Evolutionary conservation across 129 eudicot genomes (phyloP).

Genomic region (Lactuca sativa): DNA sequence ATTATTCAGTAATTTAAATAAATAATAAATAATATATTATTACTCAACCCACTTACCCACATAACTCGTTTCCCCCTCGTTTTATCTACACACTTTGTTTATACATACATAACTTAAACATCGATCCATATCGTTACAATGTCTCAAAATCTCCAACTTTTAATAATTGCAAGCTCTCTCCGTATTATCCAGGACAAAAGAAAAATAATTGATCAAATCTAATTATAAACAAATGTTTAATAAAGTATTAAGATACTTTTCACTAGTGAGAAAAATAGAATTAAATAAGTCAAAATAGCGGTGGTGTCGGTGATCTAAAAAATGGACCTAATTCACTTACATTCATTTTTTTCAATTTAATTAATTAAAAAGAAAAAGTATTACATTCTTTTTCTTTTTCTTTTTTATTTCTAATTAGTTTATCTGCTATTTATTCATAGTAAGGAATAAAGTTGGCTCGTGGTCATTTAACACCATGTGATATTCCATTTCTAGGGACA

Average conservation of each 20-base stretch:
- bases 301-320: slow-evolving; percentile 37
- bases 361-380: neutral
- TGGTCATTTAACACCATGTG: slow-evolving; percentile 32
- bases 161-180: neutral
- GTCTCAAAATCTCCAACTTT: neutral
- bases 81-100: too few relatives aligned
- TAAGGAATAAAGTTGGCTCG: slow-evolving; percentile 25
- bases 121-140: neutral
- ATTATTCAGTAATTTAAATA: too few relatives aligned
- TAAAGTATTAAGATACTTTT: neutral
- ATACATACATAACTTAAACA: neutral
- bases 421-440: neutral
- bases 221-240: too few relatives aligned
- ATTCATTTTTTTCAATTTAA: neutral
- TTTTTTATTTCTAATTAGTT: slow-evolving; percentile 1
- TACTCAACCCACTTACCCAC: too few relatives aligned
- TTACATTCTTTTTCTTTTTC: slow-evolving; percentile 7
- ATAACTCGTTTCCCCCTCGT: too few relatives aligned
- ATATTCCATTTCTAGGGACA: slow-evolving; percentile 17
- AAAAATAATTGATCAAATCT: too few relatives aligned
- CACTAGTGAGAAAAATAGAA: neutral
- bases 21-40: too few relatives aligned
- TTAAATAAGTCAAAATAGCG: slow-evolving; percentile 11
- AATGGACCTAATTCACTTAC: neutral
- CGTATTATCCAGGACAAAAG: neutral